These are phyloP conservation scores for Xylaria sp. DNA, from an alignment of 2,329 filamentous ascomycete species.

Conservation along the genomic window DNA sequence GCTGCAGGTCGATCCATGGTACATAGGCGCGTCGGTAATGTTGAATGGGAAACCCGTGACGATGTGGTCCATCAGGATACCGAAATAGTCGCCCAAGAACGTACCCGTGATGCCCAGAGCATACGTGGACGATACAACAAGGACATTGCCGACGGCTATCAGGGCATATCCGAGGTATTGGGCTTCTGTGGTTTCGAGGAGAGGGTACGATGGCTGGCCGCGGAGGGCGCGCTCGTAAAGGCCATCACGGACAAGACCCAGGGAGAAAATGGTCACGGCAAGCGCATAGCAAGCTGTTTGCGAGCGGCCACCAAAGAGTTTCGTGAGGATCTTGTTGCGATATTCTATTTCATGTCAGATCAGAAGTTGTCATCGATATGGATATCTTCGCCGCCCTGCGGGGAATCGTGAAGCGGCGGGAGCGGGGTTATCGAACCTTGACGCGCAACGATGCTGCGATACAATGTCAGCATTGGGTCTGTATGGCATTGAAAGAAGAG, in stretches of 20 bases:
- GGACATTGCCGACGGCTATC: constrained; percentile 68
- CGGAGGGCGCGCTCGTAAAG: constrained; percentile 81
- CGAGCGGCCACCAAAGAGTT: constrained; percentile 72
- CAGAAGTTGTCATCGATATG: not conserved
- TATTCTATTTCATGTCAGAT: constrained; percentile 60
- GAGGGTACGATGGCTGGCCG: constrained; percentile 67
- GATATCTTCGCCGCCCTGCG: not conserved
- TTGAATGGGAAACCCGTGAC: constrained; percentile 97
- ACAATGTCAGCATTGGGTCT: constrained; percentile 9
- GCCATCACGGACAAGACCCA: constrained; percentile 83
- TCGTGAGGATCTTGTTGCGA: constrained; percentile 81
- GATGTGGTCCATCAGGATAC: constrained; percentile 91
- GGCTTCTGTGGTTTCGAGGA: constrained; percentile 56
- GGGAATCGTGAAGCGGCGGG: constrained; percentile 10
- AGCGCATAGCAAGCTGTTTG: constrained; percentile 84
- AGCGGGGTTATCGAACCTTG: constrained; percentile 52
- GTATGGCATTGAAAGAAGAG: not conserved
- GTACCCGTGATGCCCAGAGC: constrained; percentile 90
- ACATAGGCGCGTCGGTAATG: constrained; percentile 88
- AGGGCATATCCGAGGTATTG: constrained; percentile 65
- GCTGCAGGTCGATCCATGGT: constrained; percentile 86
- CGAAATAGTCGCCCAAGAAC: constrained; percentile 97
- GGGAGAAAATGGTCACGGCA: constrained; percentile 80
- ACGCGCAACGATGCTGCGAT: constrained; percentile 68
- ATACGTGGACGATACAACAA: constrained; percentile 87